Evolutionary conservation across 768 basidiomycete genomes (phyloP), one percentile per base, ranked within the genome.

Genomic region (Boletus subcaerulescens): DNA sequence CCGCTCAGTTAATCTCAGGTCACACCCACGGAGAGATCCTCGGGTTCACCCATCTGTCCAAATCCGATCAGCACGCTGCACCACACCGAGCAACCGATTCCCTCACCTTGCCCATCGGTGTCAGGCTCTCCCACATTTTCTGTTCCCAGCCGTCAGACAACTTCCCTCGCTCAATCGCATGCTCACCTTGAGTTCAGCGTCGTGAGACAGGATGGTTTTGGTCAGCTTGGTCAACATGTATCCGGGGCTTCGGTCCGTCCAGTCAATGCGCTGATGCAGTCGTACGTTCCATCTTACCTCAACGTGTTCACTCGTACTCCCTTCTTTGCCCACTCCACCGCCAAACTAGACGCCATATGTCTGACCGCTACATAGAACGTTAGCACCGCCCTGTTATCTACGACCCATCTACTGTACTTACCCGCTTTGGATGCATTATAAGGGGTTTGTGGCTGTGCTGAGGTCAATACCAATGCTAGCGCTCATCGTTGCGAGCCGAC

Each of bases 371-470:
- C 44, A 41, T 39, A 46, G 57, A 43, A 56, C 46, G 60, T 57
- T 56, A 62, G 11, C 17, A 13, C 18, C 10, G 15, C 6, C 20
- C 5, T n/a, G 22, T 24, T 45, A n/a, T 14, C 17, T 15, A 18
- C n/a, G 14, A 39, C 35, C 32, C 11, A 8, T 9, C 2, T 24
- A 24, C 24, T 5, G 4, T 24, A 63, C 78, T 63, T 62, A 86
- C 87, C 91, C 35, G 92, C 92, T 76, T 95, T 98, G 18, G 93
- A 95, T 10, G 91, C 90, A 71, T 98, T 98, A 71, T 98, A 98
- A 0, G 95, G 93, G 5, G 91, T 90, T 79, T 98, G 96, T 40
- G 82, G 83, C 82, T 92, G 68, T 53, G 53, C 42, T 31, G 35
- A 50, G 3, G 43, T 53, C 36, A 53, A 40, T 17, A 36, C 31